Evolutionary conservation across 805 yeast species (phyloP).

Genomic region (Schwanniomyces sp.): DNA sequence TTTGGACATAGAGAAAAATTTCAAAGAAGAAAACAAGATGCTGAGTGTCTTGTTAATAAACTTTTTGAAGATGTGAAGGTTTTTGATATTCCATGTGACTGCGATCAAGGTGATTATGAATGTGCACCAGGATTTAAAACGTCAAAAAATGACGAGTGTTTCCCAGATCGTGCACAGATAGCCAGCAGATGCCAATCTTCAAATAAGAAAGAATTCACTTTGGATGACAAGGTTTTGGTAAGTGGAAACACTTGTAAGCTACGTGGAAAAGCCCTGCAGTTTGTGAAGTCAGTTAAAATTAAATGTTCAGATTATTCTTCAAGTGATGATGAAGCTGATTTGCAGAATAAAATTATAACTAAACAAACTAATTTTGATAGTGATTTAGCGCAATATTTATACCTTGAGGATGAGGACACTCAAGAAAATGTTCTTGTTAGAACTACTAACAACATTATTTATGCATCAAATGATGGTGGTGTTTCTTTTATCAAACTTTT

Average conservation of each 20-base stretch:
- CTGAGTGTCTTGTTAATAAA: constrained; percentile 60
- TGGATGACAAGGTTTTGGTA: constrained; percentile 41
- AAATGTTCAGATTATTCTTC: constrained; percentile 31
- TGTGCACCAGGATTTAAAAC: constrained; percentile 53
- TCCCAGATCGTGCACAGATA: constrained; percentile 26
- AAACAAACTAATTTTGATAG: constrained; percentile 50
- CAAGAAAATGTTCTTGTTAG: constrained; percentile 55
- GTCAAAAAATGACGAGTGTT: constrained; percentile 47
- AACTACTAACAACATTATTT: constrained; percentile 52
- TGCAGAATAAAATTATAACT: constrained; percentile 30
- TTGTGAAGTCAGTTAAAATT: constrained; percentile 26
- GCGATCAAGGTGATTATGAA: constrained; percentile 68
- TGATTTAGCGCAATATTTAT: constrained; percentile 53
- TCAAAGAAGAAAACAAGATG: constrained; percentile 60
- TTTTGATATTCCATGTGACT: constrained; percentile 58
- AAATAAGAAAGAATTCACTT: constrained; percentile 18
- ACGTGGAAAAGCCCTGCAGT: constrained; percentile 22
- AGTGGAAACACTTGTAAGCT: constrained; percentile 47
- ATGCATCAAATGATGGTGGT: constrained; percentile 59
- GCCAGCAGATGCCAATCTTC: constrained; percentile 21
- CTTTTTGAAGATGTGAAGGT: constrained; percentile 47
- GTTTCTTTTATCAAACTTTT: constrained; percentile 36
- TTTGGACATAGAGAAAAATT: constrained; percentile 68
- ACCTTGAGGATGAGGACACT: constrained; percentile 44
- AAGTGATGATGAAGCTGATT: constrained; percentile 9